Percentiles rank a stretch among this genome's conserved stretches.
phyloP scores from a whole-genome alignment of 768 basidiomycete genomes.

The Artomyces pyxidatus region DNA sequence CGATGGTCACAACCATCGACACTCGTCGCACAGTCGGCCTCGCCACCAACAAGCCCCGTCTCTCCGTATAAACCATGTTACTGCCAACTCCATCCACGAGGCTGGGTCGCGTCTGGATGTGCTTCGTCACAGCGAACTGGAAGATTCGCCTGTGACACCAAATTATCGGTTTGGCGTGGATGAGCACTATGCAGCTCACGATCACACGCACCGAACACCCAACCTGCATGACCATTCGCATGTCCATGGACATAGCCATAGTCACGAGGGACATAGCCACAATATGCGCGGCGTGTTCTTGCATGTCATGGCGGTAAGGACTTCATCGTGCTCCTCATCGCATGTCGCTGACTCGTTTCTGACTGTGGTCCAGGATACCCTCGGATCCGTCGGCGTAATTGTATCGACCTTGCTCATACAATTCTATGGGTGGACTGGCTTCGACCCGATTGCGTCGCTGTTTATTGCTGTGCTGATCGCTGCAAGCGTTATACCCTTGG shows the following conservation, averaged over 20 bases:
- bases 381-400: slow-evolving; percentile 97
- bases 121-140: slow-evolving; percentile 10
- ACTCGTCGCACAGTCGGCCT: no score
- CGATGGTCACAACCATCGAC: no score
- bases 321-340: slow-evolving; percentile 21
- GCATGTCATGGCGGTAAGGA: slow-evolving; percentile 82
- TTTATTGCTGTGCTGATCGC: slow-evolving; percentile 95
- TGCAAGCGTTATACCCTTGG: slow-evolving; percentile 90
- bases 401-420: slow-evolving; percentile 93
- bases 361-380: slow-evolving; percentile 57
- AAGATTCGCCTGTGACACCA: slow-evolving; percentile 55
- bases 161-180: slow-evolving; percentile 49
- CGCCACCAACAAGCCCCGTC: slow-evolving; percentile 13
- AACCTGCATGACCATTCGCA: slow-evolving; percentile 47
- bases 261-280: slow-evolving; percentile 84
- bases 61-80: slow-evolving; percentile 6
- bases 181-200: slow-evolving; percentile 40
- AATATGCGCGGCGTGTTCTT: slow-evolving; percentile 99
- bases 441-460: slow-evolving; percentile 94
- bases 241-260: slow-evolving; percentile 30
- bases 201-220: slow-evolving; percentile 29
- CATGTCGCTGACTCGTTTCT: slow-evolving; percentile 4
- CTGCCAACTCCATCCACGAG: no score
- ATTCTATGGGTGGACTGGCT: slow-evolving; percentile 96
- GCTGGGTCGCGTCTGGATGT: neutral